Conservation (phyloP, 192 early-diverging fungal species). For the Coemansia sp. region DNA sequence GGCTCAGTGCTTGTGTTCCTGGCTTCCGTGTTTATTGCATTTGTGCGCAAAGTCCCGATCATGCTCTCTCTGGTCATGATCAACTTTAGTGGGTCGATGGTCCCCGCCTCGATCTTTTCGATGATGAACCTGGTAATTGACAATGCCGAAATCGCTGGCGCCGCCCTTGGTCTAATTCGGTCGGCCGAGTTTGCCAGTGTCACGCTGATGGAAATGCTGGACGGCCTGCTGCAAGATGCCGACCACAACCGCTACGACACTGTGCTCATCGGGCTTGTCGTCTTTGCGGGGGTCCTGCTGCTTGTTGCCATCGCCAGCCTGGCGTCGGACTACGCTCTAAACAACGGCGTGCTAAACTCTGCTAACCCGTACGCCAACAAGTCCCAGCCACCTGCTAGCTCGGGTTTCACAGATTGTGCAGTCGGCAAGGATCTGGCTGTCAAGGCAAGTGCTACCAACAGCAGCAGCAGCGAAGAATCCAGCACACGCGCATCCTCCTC, state of each 20-base stretch:
- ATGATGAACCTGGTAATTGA: conserved; percentile 51
- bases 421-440: background rate
- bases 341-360: conserved; percentile 37
- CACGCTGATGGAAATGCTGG: conserved; percentile 54
- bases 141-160: conserved; percentile 48
- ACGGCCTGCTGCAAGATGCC: conserved; percentile 50
- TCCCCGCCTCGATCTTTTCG: conserved; percentile 46
- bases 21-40: conserved; percentile 38
- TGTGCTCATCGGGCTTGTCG: conserved; percentile 44
- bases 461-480: background rate
- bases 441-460: background rate
- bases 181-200: conserved; percentile 53
- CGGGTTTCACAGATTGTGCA: background rate
- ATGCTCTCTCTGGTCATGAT: conserved; percentile 43
- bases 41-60: conserved; percentile 33
- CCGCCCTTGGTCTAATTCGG: conserved; percentile 49
- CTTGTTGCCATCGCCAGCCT: conserved; percentile 27
- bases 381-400: background rate
- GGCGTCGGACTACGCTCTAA: conserved; percentile 20
- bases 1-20: conserved; percentile 39
- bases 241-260: conserved; percentile 53
- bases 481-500: conserved; percentile 1
- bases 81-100: conserved; percentile 38
- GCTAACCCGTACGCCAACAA: conserved; percentile 22
- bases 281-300: conserved; percentile 36